Evolutionary conservation across 192 early-diverging fungal genomes (phyloP).

Genomic region (Backusella luteola): DNA sequence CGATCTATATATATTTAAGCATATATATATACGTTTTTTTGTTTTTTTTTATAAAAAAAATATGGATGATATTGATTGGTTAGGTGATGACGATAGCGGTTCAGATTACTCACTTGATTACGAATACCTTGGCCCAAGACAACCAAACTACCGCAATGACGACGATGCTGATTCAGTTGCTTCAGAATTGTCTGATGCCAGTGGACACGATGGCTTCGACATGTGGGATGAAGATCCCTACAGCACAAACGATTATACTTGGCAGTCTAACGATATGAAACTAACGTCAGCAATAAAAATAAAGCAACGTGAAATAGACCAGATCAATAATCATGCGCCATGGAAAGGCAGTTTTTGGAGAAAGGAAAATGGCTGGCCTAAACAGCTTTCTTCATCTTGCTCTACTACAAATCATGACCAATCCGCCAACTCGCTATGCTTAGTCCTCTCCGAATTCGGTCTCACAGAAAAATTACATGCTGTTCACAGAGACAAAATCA

Average conservation of each 20-base stretch:
- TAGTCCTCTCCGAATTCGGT: slow-evolving; percentile 16
- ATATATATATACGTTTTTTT: neutral
- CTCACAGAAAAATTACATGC: slow-evolving; percentile 21
- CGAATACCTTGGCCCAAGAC: slow-evolving; percentile 33
- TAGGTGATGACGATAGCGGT: slow-evolving; percentile 11
- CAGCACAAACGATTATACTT: slow-evolving; percentile 35
- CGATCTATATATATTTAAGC: neutral
- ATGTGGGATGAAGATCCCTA: slow-evolving; percentile 42
- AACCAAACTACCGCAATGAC: slow-evolving; percentile 27
- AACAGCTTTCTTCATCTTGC: slow-evolving; percentile 20
- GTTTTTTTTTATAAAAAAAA: neutral
- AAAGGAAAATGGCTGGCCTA: slow-evolving; percentile 31
- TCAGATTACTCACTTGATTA: slow-evolving; percentile 35
- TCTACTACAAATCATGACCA: slow-evolving; percentile 39
- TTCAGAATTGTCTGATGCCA: slow-evolving; percentile 22
- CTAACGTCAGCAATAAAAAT: slow-evolving; percentile 23
- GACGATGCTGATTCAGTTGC: slow-evolving; percentile 28
- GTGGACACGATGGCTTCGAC: slow-evolving; percentile 19
- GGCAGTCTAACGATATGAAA: slow-evolving; percentile 38
- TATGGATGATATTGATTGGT: slow-evolving; percentile 10
- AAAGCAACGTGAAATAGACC: neutral
- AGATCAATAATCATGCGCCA: neutral
- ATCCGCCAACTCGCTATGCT: slow-evolving; percentile 20
- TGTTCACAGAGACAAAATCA: slow-evolving; percentile 31
- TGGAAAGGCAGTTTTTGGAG: slow-evolving; percentile 35